Evolutionary conservation across 2,329 filamentous ascomycete genomes (phyloP), one percentile per base, ranked within the genome.

Genomic region (Talaromyces verruculosus): DNA sequence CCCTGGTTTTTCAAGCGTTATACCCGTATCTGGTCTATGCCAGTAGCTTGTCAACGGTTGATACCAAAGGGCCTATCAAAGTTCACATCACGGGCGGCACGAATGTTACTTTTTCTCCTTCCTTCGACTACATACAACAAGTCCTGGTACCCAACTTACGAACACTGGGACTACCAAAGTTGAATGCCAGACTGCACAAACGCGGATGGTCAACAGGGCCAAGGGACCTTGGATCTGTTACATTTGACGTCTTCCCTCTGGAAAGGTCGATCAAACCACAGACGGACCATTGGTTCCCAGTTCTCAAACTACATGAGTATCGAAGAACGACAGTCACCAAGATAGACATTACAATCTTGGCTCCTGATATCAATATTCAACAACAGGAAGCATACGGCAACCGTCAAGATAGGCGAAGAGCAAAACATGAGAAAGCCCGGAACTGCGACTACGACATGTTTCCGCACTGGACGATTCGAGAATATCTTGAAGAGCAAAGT

Each of bases 1-100:
- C 82, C 57, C 77, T 88, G 13, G 81, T 87, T 0, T 80, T 88
- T 63, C 86, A 88, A 72, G 85, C 86, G 5, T 75, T 88, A 3
- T 81, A 88, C 45, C 87, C 87, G 0, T 88, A 83, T 68, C 73
- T 88, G 2, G 73, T 88, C 1, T 83, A 86, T 73, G 73, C 75
- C 37, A 74, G 71, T 49, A 69, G 71, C 33, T 67, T 63, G 47
- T 58, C 57, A 11, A 43, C 49, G 0, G 51, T n/a, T 19, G 64
- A 59, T 25, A 62, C 25, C 25, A 68, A 55, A 8, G 33, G 10
- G 8, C 68, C 47, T 53, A 74, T 81, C 59, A 73, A 69, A 22
- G 68, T 88, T 8, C 78, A 72, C 1, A 80, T 88, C 41, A 82
- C 76, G 8, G 87, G 87, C 5, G 86, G 86, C 7, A 88, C 86